A percentile compares a stretch with the other conserved stretches of the same genome.
phyloP scores from a whole-genome alignment of 768 basidiomycete genomes.

The Leucocoprinus sp. region DNA sequence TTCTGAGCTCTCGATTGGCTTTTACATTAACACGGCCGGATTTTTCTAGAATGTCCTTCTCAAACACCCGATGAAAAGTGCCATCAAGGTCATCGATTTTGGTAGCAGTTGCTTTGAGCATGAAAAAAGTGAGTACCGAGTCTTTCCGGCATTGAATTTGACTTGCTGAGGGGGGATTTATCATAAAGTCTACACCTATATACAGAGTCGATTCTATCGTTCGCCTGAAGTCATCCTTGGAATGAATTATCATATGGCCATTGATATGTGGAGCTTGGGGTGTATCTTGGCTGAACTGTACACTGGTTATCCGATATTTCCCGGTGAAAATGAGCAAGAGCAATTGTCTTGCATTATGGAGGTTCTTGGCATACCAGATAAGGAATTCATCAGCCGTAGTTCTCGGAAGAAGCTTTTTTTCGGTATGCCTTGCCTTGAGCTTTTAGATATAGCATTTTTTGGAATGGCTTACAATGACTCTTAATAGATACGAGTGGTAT shows the following conservation, averaged over 20 bases:
- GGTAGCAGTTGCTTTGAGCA: conserved; percentile 98
- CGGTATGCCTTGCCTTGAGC: conserved; percentile 49
- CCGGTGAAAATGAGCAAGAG: conserved; percentile 98
- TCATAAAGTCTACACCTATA: conserved; percentile 98
- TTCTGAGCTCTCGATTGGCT: not conserved
- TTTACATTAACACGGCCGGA: not conserved
- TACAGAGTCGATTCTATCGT: conserved; percentile 99
- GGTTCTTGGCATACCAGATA: conserved; percentile 91
- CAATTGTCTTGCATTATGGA: conserved; percentile 99
- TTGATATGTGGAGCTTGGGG: conserved; percentile 99
- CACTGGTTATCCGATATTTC: conserved; percentile 98
- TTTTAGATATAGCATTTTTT: too few relatives aligned
- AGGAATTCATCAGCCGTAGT: conserved; percentile 89
- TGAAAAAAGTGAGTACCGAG: conserved; percentile 75
- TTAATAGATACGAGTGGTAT: conserved; percentile 80
- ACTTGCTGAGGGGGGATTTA: conserved; percentile 8
- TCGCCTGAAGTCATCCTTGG: conserved; percentile 98
- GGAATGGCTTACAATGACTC: conserved; percentile 9
- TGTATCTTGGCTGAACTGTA: conserved; percentile 97
- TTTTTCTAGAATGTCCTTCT: conserved; percentile 80
- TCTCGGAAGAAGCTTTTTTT: conserved; percentile 94
- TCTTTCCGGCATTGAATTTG: not conserved
- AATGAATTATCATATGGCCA: conserved; percentile 99
- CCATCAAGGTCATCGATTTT: conserved; percentile 97
- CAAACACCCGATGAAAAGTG: conserved; percentile 92